These are phyloP conservation scores for Talaromyces sp. DNA, from an alignment of 2,329 filamentous ascomycete species.

Conservation along the genomic window DNA sequence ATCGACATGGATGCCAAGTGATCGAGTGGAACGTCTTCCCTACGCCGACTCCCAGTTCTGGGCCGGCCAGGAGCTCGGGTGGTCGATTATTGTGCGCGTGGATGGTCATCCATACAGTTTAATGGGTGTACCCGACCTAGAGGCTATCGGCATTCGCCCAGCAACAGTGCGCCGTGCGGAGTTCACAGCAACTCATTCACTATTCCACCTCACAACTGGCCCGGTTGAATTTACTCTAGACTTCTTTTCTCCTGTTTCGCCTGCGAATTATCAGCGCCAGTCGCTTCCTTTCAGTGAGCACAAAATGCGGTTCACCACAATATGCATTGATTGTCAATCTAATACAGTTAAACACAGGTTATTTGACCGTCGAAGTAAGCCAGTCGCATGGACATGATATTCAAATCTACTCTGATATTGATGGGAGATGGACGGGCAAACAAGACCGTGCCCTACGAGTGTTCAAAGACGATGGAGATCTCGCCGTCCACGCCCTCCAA, in stretches of 20 bases:
- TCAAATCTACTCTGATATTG: slow-evolving; percentile 49
- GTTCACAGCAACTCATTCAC: slow-evolving; percentile 48
- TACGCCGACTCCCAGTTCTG: slow-evolving; percentile 48
- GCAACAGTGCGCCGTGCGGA: slow-evolving; percentile 39
- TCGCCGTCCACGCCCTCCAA: slow-evolving; percentile 36
- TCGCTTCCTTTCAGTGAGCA: slow-evolving; percentile 46
- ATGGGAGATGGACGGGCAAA: slow-evolving; percentile 48
- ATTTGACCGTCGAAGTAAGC: slow-evolving; percentile 43
- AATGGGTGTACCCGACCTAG: slow-evolving; percentile 40
- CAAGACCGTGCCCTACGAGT: slow-evolving; percentile 24
- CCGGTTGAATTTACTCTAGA: slow-evolving; percentile 41
- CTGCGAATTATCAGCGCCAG: slow-evolving; percentile 46
- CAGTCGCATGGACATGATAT: slow-evolving; percentile 30
- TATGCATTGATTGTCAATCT: not conserved
- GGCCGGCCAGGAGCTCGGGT: slow-evolving; percentile 45
- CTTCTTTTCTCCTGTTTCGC: slow-evolving; percentile 50
- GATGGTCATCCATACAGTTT: slow-evolving; percentile 46
- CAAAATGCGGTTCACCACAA: not conserved
- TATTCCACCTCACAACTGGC: slow-evolving; percentile 44
- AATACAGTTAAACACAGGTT: slow-evolving; percentile 28
- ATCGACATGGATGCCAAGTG: slow-evolving; percentile 49
- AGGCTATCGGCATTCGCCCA: slow-evolving; percentile 27
- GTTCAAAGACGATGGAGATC: slow-evolving; percentile 30
- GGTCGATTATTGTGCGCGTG: slow-evolving; percentile 47
- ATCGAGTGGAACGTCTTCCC: slow-evolving; percentile 40